Percentiles rank a stretch among this genome's conserved stretches.
Conservation (phyloP, 192 early-diverging fungal genomes). For the Backusella morwellensis region DNA sequence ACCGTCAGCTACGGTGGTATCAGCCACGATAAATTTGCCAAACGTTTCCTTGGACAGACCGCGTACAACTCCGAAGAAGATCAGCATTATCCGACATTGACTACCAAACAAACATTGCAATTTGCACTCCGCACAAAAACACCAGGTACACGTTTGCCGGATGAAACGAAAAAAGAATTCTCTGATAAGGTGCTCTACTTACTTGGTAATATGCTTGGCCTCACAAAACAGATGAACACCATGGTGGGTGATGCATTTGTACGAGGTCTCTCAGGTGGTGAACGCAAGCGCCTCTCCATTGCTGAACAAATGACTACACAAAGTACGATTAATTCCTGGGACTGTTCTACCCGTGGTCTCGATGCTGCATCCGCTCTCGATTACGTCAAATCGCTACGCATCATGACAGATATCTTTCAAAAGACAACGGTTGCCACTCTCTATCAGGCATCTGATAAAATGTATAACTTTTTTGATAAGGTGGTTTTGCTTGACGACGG, state of each 20-base stretch:
- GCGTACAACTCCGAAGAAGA: slow-evolving; percentile 82
- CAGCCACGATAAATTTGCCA: slow-evolving; percentile 51
- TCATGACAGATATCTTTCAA: slow-evolving; percentile 66
- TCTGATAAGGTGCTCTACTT: slow-evolving; percentile 44
- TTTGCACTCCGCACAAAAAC: slow-evolving; percentile 77
- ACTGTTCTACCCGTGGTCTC: slow-evolving; percentile 66
- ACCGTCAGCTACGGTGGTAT: slow-evolving; percentile 70
- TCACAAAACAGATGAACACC: slow-evolving; percentile 66
- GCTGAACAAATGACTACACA: slow-evolving; percentile 73
- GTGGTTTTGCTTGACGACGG: slow-evolving; percentile 66
- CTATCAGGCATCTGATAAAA: slow-evolving; percentile 74
- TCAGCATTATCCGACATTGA: slow-evolving; percentile 73
- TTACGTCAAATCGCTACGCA: slow-evolving; percentile 70
- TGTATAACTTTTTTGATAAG: slow-evolving; percentile 72
- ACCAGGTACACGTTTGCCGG: slow-evolving; percentile 51
- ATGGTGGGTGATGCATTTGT: slow-evolving; percentile 73
- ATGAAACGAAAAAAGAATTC: slow-evolving; percentile 48
- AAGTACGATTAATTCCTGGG: slow-evolving; percentile 57
- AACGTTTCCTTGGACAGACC: slow-evolving; percentile 68
- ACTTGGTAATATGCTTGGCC: slow-evolving; percentile 48
- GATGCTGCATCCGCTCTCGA: slow-evolving; percentile 87
- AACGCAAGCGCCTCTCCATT: slow-evolving; percentile 76
- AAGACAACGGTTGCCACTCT: slow-evolving; percentile 57
- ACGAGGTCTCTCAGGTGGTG: slow-evolving; percentile 74
- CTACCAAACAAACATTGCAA: slow-evolving; percentile 73